Evolutionary conservation across 2,329 filamentous ascomycete species (phyloP), one percentile per base, ranked within the genome.

Genomic region (Capronia americana): DNA sequence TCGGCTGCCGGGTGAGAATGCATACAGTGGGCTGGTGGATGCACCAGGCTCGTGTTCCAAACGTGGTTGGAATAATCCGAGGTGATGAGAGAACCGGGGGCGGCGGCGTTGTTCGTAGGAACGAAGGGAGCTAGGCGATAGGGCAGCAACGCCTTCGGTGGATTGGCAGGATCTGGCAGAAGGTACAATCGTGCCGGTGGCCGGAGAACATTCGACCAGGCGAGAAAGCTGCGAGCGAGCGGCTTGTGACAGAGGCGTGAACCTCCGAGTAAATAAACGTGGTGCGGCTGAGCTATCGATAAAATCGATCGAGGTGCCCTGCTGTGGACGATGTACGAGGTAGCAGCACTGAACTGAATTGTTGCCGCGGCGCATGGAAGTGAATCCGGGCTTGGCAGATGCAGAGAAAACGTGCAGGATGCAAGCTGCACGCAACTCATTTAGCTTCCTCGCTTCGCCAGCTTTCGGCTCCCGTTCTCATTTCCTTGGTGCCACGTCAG

Each of bases 401-500:
- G 38, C 38, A 44, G 38, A 44, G 38, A 24, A 55, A 28, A 20
- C 53, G 53, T 55, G 53, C 53, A 55, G 20, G 32, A 14, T 57
- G 55, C 30, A 17, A 23, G 12, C 46, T 61, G 57, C 58, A 61
- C 34, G 57, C 46, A 51, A 34, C 20, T 12, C 30, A 53, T 53
- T 61, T 61, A 61, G 58, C 58, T 53, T 20, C n/a, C 23, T 61
- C 58, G 58, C 58, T 44, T 44, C 38, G 38, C 38, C 38, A 44
- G 38, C 38, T n/a, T 53, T 61, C 58, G 58, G 58, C 20, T 61
- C 44, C 46, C 46, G 32, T 51, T 2, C 4, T 32, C 20, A 32
- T 60, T 61, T 32, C 41, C 53, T 28, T 57, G 53, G 32, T 66
- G 66, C 66, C 66, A 68, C 66, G 66, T 68, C 66, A 68, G 41